phyloP scores from a whole-genome alignment of 2,329 filamentous ascomycete species.

The Diaporthe sp. region DNA sequence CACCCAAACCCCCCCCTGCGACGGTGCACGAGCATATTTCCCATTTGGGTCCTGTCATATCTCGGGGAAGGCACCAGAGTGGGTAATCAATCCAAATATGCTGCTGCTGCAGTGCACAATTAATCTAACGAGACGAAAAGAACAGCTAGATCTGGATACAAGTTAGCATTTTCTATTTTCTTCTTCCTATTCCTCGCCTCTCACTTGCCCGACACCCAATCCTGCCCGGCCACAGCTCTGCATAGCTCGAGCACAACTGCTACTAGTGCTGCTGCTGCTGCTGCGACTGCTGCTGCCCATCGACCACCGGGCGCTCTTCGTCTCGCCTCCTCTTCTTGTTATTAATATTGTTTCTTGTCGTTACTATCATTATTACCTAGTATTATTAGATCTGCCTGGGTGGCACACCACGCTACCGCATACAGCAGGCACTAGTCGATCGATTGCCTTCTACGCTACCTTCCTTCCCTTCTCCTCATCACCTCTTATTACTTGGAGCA shows the following conservation, averaged over 20 bases:
- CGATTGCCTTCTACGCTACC: slow-evolving; percentile 13
- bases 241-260: slow-evolving; percentile 9
- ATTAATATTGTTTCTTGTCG: slow-evolving; percentile 1
- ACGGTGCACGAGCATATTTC: slow-evolving; percentile 31
- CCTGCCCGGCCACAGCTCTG: background rate
- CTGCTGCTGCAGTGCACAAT: slow-evolving; percentile 18
- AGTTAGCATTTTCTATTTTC: background rate
- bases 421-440: slow-evolving; percentile 22
- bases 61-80: slow-evolving; percentile 32
- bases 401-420: slow-evolving; percentile 1
- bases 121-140: slow-evolving; percentile 32
- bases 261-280: background rate
- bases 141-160: slow-evolving; percentile 29
- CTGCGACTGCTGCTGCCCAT: background rate
- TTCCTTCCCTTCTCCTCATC: slow-evolving; percentile 28
- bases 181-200: slow-evolving; percentile 1
- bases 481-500: slow-evolving; percentile 12
- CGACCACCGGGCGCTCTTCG: background rate
- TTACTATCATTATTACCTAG: slow-evolving; percentile 12
- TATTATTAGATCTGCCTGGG: slow-evolving; percentile 14
- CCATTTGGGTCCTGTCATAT: slow-evolving; percentile 25
- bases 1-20: slow-evolving; percentile 11
- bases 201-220: background rate
- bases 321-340: slow-evolving; percentile 13
- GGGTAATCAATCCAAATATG: slow-evolving; percentile 30